Evolutionary conservation across 2,329 filamentous ascomycete species (phyloP).

Genomic region (Venturia carpophila): DNA sequence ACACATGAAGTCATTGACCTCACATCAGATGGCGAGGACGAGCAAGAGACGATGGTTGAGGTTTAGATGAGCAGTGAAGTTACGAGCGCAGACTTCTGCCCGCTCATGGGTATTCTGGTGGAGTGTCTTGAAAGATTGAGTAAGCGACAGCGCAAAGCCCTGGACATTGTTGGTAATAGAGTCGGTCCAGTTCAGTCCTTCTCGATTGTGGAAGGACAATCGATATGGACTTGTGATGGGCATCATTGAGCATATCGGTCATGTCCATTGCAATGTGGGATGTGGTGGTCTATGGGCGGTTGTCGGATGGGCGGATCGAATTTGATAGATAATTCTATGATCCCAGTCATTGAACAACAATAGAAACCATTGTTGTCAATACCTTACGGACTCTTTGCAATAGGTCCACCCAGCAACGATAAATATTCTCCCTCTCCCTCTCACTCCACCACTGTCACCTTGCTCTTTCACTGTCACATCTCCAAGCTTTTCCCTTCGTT

Average conservation of each 20-base stretch:
- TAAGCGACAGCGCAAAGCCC: background rate
- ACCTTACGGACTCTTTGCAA: background rate
- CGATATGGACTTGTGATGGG: no score
- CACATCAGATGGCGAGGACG: background rate
- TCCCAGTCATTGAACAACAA: background rate
- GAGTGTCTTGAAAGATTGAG: background rate
- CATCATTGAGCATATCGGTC: no score
- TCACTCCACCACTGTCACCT: background rate
- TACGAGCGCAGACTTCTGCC: background rate
- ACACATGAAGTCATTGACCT: background rate
- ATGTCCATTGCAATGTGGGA: no score
- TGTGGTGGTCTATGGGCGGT: background rate
- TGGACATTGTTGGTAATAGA: background rate
- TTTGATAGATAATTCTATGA: background rate
- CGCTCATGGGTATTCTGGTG: background rate
- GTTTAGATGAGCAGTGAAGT: background rate
- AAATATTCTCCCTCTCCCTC: background rate
- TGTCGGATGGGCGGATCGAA: background rate
- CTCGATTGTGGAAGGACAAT: no score
- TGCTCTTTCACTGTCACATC: background rate
- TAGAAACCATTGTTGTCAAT: slow-evolving; percentile 5
- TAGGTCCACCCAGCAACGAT: background rate
- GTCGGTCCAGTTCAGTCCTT: no score
- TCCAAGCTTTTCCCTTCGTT: background rate
- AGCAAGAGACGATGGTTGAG: background rate